These are phyloP conservation scores for Elsinoe fawcettii DNA, from an alignment of 2,329 filamentous ascomycete genomes.

Conservation along the genomic window DNA sequence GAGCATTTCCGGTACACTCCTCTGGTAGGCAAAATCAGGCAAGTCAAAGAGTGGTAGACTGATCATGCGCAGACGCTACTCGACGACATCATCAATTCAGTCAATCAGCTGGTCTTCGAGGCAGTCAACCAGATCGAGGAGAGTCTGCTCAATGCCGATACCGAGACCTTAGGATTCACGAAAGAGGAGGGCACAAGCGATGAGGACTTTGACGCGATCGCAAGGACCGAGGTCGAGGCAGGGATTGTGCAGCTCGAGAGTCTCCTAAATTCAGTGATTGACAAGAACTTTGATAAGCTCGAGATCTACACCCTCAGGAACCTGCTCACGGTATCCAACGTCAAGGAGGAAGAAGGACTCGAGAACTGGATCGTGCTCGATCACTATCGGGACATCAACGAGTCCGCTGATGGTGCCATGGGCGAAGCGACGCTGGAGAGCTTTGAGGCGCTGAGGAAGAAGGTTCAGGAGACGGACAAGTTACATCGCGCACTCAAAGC, in stretches of 20 bases:
- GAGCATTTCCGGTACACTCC: conserved; percentile 96
- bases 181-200: conserved; percentile 37
- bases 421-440: conserved; percentile 55
- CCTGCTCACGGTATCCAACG: conserved; percentile 43
- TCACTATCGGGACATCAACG: conserved; percentile 64
- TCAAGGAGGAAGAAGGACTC: conserved; percentile 34
- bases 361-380: conserved; percentile 70
- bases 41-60: background rate
- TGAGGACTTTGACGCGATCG: conserved; percentile 37
- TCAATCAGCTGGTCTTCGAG: conserved; percentile 88
- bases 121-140: conserved; percentile 82
- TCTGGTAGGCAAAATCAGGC: conserved; percentile 52
- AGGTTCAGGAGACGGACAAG: conserved; percentile 69
- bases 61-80: conserved; percentile 62
- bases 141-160: conserved; percentile 66
- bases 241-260: conserved; percentile 51
- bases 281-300: conserved; percentile 45
- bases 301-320: conserved; percentile 83
- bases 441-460: conserved; percentile 63
- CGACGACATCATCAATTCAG: conserved; percentile 95
- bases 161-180: conserved; percentile 72
- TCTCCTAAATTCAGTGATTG: conserved; percentile 42
- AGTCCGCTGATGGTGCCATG: conserved; percentile 16
- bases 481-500: conserved; percentile 61
- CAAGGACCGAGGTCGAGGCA: conserved; percentile 70